Conservation (phyloP, 305 asterid genomes). For the Rubia tinctorum region DNA sequence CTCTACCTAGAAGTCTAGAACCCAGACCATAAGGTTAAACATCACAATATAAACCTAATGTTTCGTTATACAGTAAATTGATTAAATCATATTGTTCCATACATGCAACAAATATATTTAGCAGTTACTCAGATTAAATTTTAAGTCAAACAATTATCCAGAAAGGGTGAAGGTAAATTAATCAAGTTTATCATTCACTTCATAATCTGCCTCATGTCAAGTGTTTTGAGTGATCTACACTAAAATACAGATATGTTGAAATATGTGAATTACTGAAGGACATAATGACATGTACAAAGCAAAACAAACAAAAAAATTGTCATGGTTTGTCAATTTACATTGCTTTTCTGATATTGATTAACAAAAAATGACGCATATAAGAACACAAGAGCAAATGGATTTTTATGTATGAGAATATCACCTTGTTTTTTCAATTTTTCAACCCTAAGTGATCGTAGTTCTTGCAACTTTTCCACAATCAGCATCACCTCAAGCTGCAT, state of each 20-base stretch:
- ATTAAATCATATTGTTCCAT: background rate
- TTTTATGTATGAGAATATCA: slow-evolving; percentile 14
- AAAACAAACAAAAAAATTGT: background rate
- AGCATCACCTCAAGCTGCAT: slow-evolving; percentile 90
- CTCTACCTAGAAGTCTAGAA: background rate
- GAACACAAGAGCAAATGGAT: background rate
- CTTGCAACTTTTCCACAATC: slow-evolving; percentile 94
- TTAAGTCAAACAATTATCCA: background rate
- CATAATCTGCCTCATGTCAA: background rate
- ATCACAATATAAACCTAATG: background rate
- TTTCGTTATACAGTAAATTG: background rate
- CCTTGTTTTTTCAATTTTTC: slow-evolving; percentile 96
- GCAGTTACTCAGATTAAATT: background rate
- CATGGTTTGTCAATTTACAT: background rate
- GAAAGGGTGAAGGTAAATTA: background rate
- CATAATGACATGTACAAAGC: background rate
- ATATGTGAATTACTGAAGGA: background rate
- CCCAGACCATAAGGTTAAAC: slow-evolving; percentile 4
- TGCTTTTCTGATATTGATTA: background rate
- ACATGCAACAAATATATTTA: background rate
- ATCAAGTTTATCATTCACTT: background rate
- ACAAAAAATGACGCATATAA: background rate
- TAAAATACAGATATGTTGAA: background rate
- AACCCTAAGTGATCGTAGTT: slow-evolving; percentile 79
- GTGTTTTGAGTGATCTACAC: background rate